A percentile compares a stretch with the other conserved stretches of the same genome.
phyloP scores from a whole-genome alignment of 495 filamentous ascomycete species.

The Podospora appendiculata region DNA sequence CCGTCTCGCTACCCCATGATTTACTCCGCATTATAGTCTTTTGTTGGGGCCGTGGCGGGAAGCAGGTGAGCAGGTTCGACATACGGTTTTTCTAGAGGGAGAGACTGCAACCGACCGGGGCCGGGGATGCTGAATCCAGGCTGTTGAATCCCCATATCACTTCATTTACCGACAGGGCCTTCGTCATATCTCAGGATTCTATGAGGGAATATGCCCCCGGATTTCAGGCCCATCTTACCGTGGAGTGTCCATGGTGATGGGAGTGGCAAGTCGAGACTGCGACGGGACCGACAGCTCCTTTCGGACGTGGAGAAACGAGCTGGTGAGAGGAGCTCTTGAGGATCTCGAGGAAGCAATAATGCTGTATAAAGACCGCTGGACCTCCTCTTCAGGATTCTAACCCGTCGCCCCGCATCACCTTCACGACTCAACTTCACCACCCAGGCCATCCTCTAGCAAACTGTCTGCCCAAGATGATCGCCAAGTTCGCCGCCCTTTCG shows the following conservation, averaged over 20 bases:
- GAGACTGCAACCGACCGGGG: conserved; percentile 6
- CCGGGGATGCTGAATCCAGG: conserved; percentile 12
- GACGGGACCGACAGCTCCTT: neutral
- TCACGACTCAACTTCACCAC: neutral
- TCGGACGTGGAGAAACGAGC: neutral
- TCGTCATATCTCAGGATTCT: conserved; percentile 1
- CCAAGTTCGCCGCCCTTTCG: conserved; percentile 19
- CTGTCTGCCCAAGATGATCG: conserved; percentile 11
- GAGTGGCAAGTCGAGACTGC: neutral
- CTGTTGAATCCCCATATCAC: conserved; percentile 11
- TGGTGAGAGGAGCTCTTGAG: too few relatives aligned
- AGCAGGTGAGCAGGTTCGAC: neutral
- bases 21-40: neutral
- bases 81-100: neutral
- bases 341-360: too few relatives aligned
- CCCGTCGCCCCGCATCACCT: neutral
- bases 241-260: neutral
- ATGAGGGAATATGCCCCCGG: conserved; percentile 12
- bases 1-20: neutral
- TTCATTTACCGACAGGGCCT: conserved; percentile 9
- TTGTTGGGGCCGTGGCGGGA: neutral
- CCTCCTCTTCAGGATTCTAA: neutral
- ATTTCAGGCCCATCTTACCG: conserved; percentile 17
- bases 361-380: conserved; percentile 10
- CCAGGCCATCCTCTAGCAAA: neutral